Conservation (phyloP, 2,329 filamentous ascomycete genomes). For the Akanthomyces dipterigenus region DNA sequence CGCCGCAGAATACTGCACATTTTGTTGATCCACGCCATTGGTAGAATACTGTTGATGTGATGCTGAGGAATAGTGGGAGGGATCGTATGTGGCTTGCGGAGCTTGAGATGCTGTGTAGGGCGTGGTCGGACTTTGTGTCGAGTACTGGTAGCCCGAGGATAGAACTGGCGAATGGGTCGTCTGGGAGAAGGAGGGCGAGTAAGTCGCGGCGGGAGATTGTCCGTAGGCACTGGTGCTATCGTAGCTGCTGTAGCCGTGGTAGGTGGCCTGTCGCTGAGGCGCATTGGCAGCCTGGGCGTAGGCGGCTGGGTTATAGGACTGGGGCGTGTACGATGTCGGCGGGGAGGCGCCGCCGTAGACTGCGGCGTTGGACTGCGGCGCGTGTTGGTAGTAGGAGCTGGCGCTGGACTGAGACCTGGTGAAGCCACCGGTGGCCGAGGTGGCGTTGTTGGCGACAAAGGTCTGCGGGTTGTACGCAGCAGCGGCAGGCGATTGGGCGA, state of each 20-base stretch:
- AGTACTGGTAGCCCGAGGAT: slow-evolving; percentile 34
- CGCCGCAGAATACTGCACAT: slow-evolving; percentile 31
- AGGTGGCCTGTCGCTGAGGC: slow-evolving; percentile 46
- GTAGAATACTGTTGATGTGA: slow-evolving; percentile 31
- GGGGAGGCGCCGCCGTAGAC: slow-evolving; percentile 25
- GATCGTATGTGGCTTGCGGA: slow-evolving; percentile 30
- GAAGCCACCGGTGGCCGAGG: slow-evolving; percentile 16
- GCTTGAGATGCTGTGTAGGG: slow-evolving; percentile 19
- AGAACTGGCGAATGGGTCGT: slow-evolving; percentile 22
- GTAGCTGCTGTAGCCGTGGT: slow-evolving; percentile 42
- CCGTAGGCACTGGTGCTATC: slow-evolving; percentile 35
- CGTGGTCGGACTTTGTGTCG: slow-evolving; percentile 31
- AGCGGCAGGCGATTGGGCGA: slow-evolving; percentile 39
- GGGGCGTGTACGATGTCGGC: slow-evolving; percentile 43
- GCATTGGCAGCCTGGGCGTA: slow-evolving; percentile 40
- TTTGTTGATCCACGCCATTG: slow-evolving; percentile 33
- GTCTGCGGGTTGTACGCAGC: slow-evolving; percentile 65
- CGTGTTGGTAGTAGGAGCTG: slow-evolving; percentile 41
- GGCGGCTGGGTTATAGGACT: slow-evolving; percentile 53
- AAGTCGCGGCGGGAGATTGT: slow-evolving; percentile 32
- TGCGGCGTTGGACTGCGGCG: slow-evolving; percentile 29
- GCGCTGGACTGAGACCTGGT: slow-evolving; percentile 45
- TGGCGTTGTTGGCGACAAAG: slow-evolving; percentile 35
- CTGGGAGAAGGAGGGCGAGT: slow-evolving; percentile 23
- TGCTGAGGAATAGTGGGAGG: slow-evolving; percentile 23